Conservation (phyloP, 192 early-diverging fungal species). For the Lunasporangiospora selenospora region DNA sequence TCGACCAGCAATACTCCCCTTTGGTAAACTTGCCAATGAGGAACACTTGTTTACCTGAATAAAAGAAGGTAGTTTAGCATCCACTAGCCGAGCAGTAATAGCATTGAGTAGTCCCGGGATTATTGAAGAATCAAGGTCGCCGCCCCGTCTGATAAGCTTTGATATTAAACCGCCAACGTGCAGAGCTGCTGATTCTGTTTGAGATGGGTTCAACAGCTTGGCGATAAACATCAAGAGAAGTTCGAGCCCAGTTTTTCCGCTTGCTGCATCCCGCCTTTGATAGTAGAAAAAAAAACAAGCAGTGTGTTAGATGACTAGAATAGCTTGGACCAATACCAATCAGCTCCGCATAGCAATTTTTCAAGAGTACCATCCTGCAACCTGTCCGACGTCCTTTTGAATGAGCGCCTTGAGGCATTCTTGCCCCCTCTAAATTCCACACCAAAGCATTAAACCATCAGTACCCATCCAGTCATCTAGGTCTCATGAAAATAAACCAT, state of each 20-base stretch:
- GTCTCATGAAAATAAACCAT: neutral
- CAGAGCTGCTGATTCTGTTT: slow-evolving; percentile 77
- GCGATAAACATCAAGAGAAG: slow-evolving; percentile 83
- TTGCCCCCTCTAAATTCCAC: slow-evolving; percentile 67
- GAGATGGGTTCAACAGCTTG: slow-evolving; percentile 72
- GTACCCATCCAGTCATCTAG: neutral
- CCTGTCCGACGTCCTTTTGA: slow-evolving; percentile 72
- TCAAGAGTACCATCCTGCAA: slow-evolving; percentile 83
- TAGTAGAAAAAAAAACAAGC: neutral
- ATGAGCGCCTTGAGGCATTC: slow-evolving; percentile 81
- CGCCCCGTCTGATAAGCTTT: slow-evolving; percentile 81
- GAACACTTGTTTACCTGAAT: slow-evolving; percentile 61
- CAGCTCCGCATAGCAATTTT: too few relatives aligned
- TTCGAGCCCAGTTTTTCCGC: slow-evolving; percentile 70
- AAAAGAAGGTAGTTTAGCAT: slow-evolving; percentile 77
- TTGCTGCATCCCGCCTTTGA: slow-evolving; percentile 35
- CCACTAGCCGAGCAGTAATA: slow-evolving; percentile 69
- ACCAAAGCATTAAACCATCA: slow-evolving; percentile 6
- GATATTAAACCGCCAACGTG: slow-evolving; percentile 90
- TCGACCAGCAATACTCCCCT: too few relatives aligned
- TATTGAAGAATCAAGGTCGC: slow-evolving; percentile 60
- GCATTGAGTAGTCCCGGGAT: slow-evolving; percentile 82
- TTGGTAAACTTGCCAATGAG: neutral
- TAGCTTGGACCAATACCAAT: too few relatives aligned
- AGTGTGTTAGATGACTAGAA: too few relatives aligned